Evolutionary conservation across 148 eudicot species (phyloP).

Genomic region (Arbutus unedo): DNA sequence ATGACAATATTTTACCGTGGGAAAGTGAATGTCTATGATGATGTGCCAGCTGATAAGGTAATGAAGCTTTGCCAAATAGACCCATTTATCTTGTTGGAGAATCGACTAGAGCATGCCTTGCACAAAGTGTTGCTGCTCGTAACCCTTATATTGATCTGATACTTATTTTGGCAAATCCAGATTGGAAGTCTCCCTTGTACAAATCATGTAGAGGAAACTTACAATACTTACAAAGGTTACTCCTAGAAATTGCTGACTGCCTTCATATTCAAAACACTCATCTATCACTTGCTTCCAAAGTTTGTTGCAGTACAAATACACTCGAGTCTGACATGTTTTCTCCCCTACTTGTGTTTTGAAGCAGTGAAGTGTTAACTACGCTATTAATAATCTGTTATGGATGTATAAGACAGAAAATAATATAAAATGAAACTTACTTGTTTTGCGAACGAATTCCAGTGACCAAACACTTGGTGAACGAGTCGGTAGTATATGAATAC

Average conservation of each 20-base stretch:
- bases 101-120: slow-evolving; percentile 79
- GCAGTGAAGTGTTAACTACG: too few species aligned
- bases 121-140: slow-evolving; percentile 75
- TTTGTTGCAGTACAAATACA: neutral
- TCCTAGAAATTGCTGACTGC: neutral
- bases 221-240: too few species aligned
- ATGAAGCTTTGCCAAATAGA: slow-evolving; percentile 27
- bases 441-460: too few species aligned
- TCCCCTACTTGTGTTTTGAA: neutral
- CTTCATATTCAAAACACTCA: neutral
- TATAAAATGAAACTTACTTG: too few species aligned
- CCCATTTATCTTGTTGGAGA: slow-evolving; percentile 82
- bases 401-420: too few species aligned
- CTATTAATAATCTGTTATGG: too few species aligned
- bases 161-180: slow-evolving; percentile 71
- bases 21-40: slow-evolving; percentile 86
- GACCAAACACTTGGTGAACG: too few species aligned
- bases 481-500: too few species aligned
- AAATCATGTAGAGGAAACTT: neutral
- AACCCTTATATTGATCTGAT: slow-evolving; percentile 59
- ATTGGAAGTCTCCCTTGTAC: slow-evolving; percentile 26
- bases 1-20: slow-evolving; percentile 91
- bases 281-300: neutral
- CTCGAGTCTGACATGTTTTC: neutral
- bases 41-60: slow-evolving; percentile 82